Base-by-base conservation (phyloP, 208 protist species). In the Zelonia costaricensis region DNA sequence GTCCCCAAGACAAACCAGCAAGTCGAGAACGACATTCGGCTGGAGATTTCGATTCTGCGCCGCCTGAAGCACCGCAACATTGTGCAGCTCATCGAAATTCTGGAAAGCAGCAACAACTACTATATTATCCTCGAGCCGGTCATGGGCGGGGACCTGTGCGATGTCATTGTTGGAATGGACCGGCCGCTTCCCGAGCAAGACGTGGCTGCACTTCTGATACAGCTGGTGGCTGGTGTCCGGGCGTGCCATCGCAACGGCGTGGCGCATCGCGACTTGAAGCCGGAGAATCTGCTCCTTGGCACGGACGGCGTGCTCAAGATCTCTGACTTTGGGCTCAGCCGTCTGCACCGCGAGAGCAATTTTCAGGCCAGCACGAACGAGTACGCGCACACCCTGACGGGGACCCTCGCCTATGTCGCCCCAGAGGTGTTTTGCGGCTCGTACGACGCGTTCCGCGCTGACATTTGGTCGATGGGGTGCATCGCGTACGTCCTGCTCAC, bases 241-340 rank as follows among this genome's bases (percentile, higher is more conserved):
- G 78, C 62, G n/a, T 91, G 86, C 52, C 88, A 96, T 35, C 44
- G 75, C 38, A 89, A 85, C 62, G 87, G 88, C 28, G 78, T 98
- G 0, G 93, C 94, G 22, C 95, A 98, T 75, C 77, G 93, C 15
- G 95, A 98, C 72, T 64, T 98, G 47, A 98, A 98, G 73, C 93
- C 93, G 5, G 95, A 98, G 65, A 98, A 98, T 66, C 87, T 97
- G 23, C 76, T 98, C 8, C 75, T 98, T 39, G 85, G 73, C 2
- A 78, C 72, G 9, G 76, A 76, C 43, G 85, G 80, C 23, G 62
- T 82, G 2, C 48, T 96, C 12, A 96, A 96, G 60, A 93, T 96
- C 36, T 88, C 85, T 18, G 91, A 96, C 62, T 96, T 94, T 80
- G 91, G 91, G 7, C 71, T 96, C 33, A 93, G 84, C 48, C 78